Evolutionary conservation across 140 eudicot genomes (phyloP).

Genomic region (Erigeron philadelphicus): DNA sequence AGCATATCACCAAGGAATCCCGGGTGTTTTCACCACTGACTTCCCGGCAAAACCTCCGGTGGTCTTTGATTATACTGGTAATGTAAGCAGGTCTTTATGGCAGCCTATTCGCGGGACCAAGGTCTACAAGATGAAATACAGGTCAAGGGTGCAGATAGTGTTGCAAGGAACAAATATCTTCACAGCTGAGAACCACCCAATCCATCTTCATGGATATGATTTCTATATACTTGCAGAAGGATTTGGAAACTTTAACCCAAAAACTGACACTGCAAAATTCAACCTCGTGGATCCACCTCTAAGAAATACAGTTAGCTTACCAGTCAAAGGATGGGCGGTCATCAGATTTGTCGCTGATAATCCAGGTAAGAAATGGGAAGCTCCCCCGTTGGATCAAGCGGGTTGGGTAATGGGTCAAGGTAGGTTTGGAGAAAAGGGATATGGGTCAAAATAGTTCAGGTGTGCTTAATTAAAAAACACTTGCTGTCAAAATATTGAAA

Average conservation of each 20-base stretch:
- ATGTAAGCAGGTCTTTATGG: conserved; percentile 80
- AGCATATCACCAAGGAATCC: conserved; percentile 69
- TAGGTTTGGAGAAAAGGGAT: too few relatives aligned
- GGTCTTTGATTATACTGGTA: conserved; percentile 80
- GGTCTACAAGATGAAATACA: conserved; percentile 62
- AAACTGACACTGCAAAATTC: conserved; percentile 64
- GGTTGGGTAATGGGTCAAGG: conserved; percentile 1
- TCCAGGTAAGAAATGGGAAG: conserved; percentile 53
- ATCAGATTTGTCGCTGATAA: conserved; percentile 94
- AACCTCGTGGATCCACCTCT: conserved; percentile 92
- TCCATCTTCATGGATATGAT: conserved; percentile 96
- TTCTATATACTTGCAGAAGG: conserved; percentile 85
- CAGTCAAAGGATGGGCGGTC: conserved; percentile 90
- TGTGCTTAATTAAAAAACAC: not conserved
- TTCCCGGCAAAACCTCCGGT: conserved; percentile 72
- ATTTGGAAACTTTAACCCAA: conserved; percentile 76
- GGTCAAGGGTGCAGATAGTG: conserved; percentile 72
- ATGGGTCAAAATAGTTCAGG: not conserved
- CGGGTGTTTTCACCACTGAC: conserved; percentile 73
- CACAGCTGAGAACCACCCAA: conserved; percentile 92
- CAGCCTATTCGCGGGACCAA: conserved; percentile 67
- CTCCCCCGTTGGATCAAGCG: too few relatives aligned
- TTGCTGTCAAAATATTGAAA: not conserved
- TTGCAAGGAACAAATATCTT: conserved; percentile 86
- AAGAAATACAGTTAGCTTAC: conserved; percentile 76